Conservation (phyloP, 768 basidiomycete species). For the Bullera alba region DNA sequence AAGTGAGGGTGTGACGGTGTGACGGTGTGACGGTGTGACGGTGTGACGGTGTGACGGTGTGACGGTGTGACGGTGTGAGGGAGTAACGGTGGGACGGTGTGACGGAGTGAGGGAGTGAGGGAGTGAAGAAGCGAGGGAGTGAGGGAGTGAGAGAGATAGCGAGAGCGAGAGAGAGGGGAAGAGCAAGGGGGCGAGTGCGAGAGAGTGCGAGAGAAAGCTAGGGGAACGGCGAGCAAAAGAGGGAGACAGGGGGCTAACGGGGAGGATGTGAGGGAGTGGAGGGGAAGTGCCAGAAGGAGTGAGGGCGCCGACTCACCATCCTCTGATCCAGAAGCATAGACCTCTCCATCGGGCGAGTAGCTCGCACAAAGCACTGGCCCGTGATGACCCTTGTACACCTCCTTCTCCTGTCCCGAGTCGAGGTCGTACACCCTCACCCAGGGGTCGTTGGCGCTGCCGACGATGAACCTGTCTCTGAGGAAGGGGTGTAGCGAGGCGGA, state of each 20-base stretch:
- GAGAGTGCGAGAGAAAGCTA: slow-evolving; percentile 1
- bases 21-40: too few relatives aligned
- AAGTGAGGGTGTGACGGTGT: too few relatives aligned
- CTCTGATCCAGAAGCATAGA: slow-evolving; percentile 96
- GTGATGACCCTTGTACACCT: slow-evolving; percentile 91
- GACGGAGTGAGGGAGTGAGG: too few relatives aligned
- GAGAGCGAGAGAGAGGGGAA: too few relatives aligned
- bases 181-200: background rate
- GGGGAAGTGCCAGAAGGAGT: background rate
- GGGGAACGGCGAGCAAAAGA: background rate
- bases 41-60: too few relatives aligned
- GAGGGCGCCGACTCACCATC: slow-evolving; percentile 41
- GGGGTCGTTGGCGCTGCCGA: slow-evolving; percentile 80
- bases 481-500: slow-evolving; percentile 92
- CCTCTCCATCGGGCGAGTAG: slow-evolving; percentile 92
- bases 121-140: too few relatives aligned
- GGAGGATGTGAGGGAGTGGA: too few relatives aligned
- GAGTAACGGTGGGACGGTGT: too few relatives aligned
- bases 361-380: slow-evolving; percentile 92
- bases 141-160: too few relatives aligned
- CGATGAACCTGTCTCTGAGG: slow-evolving; percentile 80
- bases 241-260: too few relatives aligned
- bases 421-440: slow-evolving; percentile 94
- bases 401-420: slow-evolving; percentile 73
- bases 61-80: too few relatives aligned